These are phyloP conservation scores for Fonsecaea monophora DNA, from an alignment of 2,329 filamentous ascomycete species.

Conservation along the genomic window DNA sequence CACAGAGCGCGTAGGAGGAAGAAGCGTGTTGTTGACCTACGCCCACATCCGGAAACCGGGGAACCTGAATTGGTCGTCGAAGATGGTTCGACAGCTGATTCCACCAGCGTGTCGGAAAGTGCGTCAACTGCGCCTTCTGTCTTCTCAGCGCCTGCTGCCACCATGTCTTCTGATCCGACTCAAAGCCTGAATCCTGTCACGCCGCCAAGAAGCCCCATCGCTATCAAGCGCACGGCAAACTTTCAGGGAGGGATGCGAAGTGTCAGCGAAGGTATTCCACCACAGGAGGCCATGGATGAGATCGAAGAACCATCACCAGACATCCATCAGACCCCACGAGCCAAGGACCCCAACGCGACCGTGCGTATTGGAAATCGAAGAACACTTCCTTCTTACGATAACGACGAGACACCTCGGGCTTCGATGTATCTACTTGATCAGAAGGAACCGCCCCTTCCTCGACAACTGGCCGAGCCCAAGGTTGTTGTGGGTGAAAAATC, in stretches of 20 bases:
- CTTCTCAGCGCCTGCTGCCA: constrained; percentile 61
- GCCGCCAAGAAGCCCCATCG: constrained; percentile 57
- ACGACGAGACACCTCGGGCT: constrained; percentile 38
- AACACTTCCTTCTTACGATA: constrained; percentile 24
- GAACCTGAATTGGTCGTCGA: constrained; percentile 52
- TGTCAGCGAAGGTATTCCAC: constrained; percentile 29
- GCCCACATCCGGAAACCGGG: constrained; percentile 49
- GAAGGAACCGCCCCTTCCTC: constrained; percentile 16
- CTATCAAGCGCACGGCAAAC: constrained; percentile 5
- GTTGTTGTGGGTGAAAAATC: constrained; percentile 16
- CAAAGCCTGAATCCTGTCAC: constrained; percentile 62
- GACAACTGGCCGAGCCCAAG: constrained; percentile 45
- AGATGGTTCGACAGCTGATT: constrained; percentile 46
- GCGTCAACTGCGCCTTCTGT: constrained; percentile 52
- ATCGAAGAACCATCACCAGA: constrained; percentile 19
- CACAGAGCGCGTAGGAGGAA: constrained; percentile 56
- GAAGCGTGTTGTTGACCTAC: constrained; percentile 58
- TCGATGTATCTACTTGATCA: constrained; percentile 37
- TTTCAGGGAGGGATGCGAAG: constrained; percentile 20
- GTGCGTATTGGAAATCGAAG: constrained; percentile 34
- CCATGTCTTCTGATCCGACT: constrained; percentile 55
- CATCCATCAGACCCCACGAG: constrained; percentile 21
- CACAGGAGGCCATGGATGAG: constrained; percentile 5
- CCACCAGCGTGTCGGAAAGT: constrained; percentile 47
- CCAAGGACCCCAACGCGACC: constrained; percentile 31